Conservation (phyloP, 768 basidiomycete genomes). For the Agrocybe chaxingu region DNA sequence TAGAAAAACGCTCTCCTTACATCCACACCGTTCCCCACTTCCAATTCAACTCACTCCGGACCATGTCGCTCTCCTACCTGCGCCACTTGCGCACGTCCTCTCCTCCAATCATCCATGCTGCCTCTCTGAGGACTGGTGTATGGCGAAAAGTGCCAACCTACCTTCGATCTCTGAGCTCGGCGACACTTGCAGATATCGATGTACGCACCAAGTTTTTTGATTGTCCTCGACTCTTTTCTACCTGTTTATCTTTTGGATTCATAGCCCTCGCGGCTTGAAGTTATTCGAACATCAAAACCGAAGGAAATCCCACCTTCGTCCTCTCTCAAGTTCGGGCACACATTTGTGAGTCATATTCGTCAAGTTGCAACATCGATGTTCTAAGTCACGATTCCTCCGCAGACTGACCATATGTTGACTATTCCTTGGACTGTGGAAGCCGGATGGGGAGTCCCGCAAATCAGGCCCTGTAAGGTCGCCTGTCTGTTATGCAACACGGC, state of each 20-base stretch:
- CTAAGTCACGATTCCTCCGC: neutral
- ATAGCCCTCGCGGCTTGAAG: conserved; percentile 52
- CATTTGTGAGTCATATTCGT: conserved; percentile 55
- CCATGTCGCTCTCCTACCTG: conserved; percentile 20
- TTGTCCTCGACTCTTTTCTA: neutral
- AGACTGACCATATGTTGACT: conserved; percentile 88
- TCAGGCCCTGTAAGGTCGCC: conserved; percentile 69
- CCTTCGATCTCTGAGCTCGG: conserved; percentile 14
- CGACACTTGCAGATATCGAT: conserved; percentile 30
- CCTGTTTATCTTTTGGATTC: neutral
- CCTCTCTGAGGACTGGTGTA: neutral
- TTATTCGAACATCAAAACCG: conserved; percentile 48
- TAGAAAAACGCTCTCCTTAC: neutral
- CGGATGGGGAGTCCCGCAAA: conserved; percentile 84
- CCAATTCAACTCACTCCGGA: neutral
- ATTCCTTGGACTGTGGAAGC: conserved; percentile 66
- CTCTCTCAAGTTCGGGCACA: conserved; percentile 78
- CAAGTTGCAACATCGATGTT: conserved; percentile 3
- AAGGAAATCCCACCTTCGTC: conserved; percentile 62
- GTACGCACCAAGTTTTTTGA: conserved; percentile 17
- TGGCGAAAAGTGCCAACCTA: conserved; percentile 1
- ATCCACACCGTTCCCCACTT: neutral
- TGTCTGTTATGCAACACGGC: neutral
- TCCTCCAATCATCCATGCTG: neutral
- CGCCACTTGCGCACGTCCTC: conserved; percentile 16